Percentiles rank a stretch among this genome's conserved stretches.
These are phyloP conservation scores for Aspergillus sp. DNA, from an alignment of 2,329 filamentous ascomycete species.

Conservation along the genomic window DNA sequence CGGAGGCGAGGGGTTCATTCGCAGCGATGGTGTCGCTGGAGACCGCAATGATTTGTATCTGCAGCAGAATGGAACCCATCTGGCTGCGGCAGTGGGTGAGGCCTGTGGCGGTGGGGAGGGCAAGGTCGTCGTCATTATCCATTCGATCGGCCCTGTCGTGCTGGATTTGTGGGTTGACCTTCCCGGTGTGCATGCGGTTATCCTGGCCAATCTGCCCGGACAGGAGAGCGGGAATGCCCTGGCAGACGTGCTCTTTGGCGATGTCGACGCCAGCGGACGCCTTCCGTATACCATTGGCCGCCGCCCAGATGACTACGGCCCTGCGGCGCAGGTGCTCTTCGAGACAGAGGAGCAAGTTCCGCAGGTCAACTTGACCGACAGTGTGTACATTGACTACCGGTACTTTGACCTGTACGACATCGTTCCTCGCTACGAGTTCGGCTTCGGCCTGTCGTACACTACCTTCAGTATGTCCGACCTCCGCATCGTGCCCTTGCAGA, in stretches of 20 bases:
- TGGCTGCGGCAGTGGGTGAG: slow-evolving; percentile 66
- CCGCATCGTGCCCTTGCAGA: slow-evolving; percentile 50
- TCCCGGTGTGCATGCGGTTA: slow-evolving; percentile 71
- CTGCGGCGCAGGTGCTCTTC: too few relatives aligned
- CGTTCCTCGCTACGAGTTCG: not conserved
- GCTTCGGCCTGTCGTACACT: slow-evolving; percentile 64
- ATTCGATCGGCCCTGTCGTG: slow-evolving; percentile 57
- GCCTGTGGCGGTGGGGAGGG: slow-evolving; percentile 67
- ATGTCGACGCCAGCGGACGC: slow-evolving; percentile 65
- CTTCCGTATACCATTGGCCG: slow-evolving; percentile 70
- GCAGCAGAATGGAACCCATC: slow-evolving; percentile 68
- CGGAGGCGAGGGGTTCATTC: slow-evolving; percentile 63
- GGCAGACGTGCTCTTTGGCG: slow-evolving; percentile 71
- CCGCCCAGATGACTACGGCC: not conserved
- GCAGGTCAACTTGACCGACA: not conserved
- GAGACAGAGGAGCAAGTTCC: too few relatives aligned
- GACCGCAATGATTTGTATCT: slow-evolving; percentile 50
- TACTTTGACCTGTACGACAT: not conserved
- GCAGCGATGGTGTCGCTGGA: not conserved
- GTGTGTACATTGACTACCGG: not conserved
- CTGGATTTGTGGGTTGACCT: slow-evolving; percentile 36
- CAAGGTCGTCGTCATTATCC: slow-evolving; percentile 80
- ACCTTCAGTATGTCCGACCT: slow-evolving; percentile 58
- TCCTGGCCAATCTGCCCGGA: slow-evolving; percentile 75
- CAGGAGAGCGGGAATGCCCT: slow-evolving; percentile 76